phyloP scores from a whole-genome alignment of 306 rosid genomes.

The Castanopsis chinensis region DNA sequence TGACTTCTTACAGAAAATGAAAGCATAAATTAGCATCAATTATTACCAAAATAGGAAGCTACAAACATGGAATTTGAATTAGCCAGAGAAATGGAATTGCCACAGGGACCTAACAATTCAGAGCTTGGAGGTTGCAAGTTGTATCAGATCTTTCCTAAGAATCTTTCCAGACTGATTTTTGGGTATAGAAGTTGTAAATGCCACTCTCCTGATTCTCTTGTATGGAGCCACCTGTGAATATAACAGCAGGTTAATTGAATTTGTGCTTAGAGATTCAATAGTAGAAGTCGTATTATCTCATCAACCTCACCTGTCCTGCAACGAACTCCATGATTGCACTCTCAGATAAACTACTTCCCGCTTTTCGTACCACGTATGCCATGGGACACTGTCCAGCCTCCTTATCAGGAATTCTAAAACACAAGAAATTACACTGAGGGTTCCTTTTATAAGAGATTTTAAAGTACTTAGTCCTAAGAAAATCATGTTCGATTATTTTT shows the following conservation, averaged over 20 bases:
- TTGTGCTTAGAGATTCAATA: neutral
- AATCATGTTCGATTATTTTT: too few species aligned
- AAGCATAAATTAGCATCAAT: neutral
- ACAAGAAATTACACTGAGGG: neutral
- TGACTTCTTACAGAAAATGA: neutral
- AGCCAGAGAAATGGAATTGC: neutral
- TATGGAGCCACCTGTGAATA: slow-evolving; percentile 81
- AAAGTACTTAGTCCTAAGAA: too few species aligned
- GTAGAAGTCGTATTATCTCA: neutral
- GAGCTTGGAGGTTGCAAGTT: slow-evolving; percentile 75
- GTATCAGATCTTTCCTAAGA: slow-evolving; percentile 90
- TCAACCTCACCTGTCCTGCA: slow-evolving; percentile 55
- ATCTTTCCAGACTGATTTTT: slow-evolving; percentile 93
- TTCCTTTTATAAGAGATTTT: neutral
- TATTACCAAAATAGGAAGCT: neutral
- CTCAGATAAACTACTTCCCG: slow-evolving; percentile 53
- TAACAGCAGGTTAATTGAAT: neutral
- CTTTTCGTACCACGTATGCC: slow-evolving; percentile 81
- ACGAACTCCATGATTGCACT: slow-evolving; percentile 64
- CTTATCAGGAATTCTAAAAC: slow-evolving; percentile 66
- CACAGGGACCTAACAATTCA: slow-evolving; percentile 16
- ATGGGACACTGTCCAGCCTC: slow-evolving; percentile 87
- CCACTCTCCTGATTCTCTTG: slow-evolving; percentile 73
- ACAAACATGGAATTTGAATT: neutral
- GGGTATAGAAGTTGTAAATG: slow-evolving; percentile 74